Base-by-base conservation (phyloP, 2,329 filamentous ascomycete species). In the Pestalotiopsis sp. region DNA sequence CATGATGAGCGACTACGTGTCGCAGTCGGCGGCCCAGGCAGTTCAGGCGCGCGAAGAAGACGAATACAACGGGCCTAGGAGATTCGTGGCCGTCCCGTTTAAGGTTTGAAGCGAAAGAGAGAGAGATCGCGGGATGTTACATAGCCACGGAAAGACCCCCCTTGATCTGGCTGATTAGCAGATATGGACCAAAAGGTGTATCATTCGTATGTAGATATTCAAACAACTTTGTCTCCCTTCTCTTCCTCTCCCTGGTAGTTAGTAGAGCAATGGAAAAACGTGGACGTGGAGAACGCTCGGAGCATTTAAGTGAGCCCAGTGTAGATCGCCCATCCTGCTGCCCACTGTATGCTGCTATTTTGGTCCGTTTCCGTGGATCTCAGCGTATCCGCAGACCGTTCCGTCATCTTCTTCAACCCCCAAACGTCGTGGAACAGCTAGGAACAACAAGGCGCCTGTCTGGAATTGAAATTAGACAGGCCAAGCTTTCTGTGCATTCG, bases 1-100 rank as follows among this genome's bases (percentile, higher is more conserved):
- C 31, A 67, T 67, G 65, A 67, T 67, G 65, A 61, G 23, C 25
- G 52, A 59, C 13, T 67, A 20, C 27, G 52, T 67, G 11, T 31
- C 65, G 25, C 63, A 66, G 27, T 13, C 12, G 14, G 25, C 49
- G 14, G 31, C 63, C 9, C 41, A 45, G 45, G 39, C 63, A 2
- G 4, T 13, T 25, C 27, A 39, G 31, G 27, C 27, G 1, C n/a
- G 59, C 31, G 3, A 39, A 38, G 27, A 20, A 39, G 31, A 62
- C 14, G 27, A 36, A 17, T n/a, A 17, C 31, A 14, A 62, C 14
- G 27, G 59, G 59, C 31, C 45, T 2, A 52, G 45, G 45, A 52
- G 45, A 52, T 62, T 38, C 27, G 36, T 36, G 27, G 59, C 59
- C 38, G 59, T 62, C 7, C 59, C 59, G 4, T 39, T 62, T 20